Evolutionary conservation across 2,329 filamentous ascomycete species (phyloP).

Genomic region (Colletotrichum australisinense): DNA sequence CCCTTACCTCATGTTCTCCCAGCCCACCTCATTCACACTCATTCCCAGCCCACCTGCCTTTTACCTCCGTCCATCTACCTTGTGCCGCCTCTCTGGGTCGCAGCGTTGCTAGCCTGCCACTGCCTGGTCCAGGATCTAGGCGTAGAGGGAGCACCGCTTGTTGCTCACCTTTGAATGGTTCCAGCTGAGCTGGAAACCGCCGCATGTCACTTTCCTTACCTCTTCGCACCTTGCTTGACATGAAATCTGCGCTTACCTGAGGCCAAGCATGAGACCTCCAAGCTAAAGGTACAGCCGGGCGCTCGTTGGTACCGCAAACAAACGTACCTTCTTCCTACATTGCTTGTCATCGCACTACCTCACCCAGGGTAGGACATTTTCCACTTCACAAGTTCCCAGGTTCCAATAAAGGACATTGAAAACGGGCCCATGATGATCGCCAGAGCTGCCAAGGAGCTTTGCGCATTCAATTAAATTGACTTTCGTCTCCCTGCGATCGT

Average conservation of each 20-base stretch:
- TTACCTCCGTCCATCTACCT: background rate
- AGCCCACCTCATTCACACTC: background rate
- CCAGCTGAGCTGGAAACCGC: background rate
- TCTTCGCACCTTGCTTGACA: background rate
- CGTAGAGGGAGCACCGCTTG: background rate
- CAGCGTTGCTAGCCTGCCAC: background rate
- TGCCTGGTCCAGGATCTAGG: background rate
- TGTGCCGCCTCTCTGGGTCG: background rate
- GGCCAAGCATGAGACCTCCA: background rate
- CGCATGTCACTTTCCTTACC: background rate
- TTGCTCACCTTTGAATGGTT: background rate
- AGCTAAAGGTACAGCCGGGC: background rate
- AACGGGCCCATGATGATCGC: background rate
- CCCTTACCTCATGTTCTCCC: background rate
- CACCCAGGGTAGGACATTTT: background rate
- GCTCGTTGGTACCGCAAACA: background rate
- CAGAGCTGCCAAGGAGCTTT: background rate
- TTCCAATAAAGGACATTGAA: background rate
- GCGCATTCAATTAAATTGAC: conserved; percentile 1
- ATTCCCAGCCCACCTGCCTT: background rate
- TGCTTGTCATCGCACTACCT: background rate
- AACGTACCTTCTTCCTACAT: background rate
- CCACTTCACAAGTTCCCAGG: background rate
- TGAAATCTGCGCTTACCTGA: background rate
- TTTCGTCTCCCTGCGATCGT: background rate